Conservation (phyloP, 2,329 filamentous ascomycete genomes). For the Tolypocladium cylindrosporum region DNA sequence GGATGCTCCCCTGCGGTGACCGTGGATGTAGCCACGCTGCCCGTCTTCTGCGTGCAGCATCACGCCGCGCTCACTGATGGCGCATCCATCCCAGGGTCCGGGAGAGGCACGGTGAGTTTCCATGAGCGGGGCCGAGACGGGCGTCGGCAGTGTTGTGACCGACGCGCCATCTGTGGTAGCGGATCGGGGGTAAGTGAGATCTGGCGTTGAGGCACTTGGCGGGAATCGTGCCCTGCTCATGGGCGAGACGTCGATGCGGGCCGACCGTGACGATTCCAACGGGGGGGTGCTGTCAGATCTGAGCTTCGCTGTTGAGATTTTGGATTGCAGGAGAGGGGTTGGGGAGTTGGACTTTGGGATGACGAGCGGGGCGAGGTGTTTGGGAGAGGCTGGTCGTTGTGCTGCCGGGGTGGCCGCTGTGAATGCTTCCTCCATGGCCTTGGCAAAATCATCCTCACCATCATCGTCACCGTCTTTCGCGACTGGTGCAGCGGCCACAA, state of each 20-base stretch:
- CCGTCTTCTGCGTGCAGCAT: slow-evolving; percentile 8
- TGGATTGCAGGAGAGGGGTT: slow-evolving; percentile 13
- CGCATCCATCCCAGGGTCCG: slow-evolving; percentile 30
- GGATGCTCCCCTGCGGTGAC: slow-evolving; percentile 44
- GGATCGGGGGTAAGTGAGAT: slow-evolving; percentile 33
- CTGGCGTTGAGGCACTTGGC: slow-evolving; percentile 23
- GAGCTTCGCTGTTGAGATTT: slow-evolving; percentile 34
- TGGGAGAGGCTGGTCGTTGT: slow-evolving; percentile 37
- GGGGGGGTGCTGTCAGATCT: slow-evolving; percentile 32
- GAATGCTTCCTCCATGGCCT: slow-evolving; percentile 13
- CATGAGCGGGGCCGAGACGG: slow-evolving; percentile 35
- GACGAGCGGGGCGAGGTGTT: slow-evolving; percentile 44
- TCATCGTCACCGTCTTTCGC: slow-evolving; percentile 5
- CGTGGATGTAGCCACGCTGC: slow-evolving; percentile 1
- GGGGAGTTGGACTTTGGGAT: slow-evolving; percentile 30
- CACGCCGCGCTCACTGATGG: not conserved
- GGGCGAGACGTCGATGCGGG: slow-evolving; percentile 36
- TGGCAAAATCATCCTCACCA: slow-evolving; percentile 12
- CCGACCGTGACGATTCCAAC: slow-evolving; percentile 29
- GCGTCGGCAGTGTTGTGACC: slow-evolving; percentile 33
- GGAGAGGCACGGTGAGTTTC: slow-evolving; percentile 32
- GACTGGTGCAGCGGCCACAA: not conserved
- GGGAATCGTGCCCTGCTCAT: slow-evolving; percentile 31
- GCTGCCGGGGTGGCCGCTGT: slow-evolving; percentile 12
- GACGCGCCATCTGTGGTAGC: slow-evolving; percentile 26